Conservation (phyloP, 495 filamentous ascomycete genomes). For the Tuber magnatum region DNA sequence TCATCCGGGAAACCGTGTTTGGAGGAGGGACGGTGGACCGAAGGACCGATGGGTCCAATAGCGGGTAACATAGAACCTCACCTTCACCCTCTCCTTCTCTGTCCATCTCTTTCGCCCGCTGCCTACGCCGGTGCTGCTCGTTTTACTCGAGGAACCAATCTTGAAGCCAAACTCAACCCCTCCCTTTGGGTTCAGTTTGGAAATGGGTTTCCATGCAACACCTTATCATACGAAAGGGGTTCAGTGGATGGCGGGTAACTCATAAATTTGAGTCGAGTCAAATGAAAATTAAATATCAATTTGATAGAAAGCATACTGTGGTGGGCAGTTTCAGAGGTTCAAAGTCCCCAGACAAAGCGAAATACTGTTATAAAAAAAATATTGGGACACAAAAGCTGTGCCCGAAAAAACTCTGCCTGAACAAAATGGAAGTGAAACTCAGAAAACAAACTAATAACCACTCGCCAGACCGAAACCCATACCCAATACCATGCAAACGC, state of each 20-base stretch:
- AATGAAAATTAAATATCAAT: not conserved
- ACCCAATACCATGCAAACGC: constrained; percentile 8
- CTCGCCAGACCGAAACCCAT: not conserved
- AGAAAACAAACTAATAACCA: constrained; percentile 15
- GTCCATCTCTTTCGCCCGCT: too few relatives aligned
- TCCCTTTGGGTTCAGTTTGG: not conserved
- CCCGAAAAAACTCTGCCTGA: constrained; percentile 12
- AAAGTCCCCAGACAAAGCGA: not conserved
- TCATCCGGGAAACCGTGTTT: too few relatives aligned
- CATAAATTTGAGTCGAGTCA: not conserved
- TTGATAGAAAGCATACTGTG: not conserved
- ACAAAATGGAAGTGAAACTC: constrained; percentile 10
- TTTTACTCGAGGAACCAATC: not conserved
- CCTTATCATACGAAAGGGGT: not conserved
- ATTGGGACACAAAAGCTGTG: not conserved
- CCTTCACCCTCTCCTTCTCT: too few relatives aligned
- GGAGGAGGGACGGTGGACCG: too few relatives aligned
- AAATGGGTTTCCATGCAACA: not conserved
- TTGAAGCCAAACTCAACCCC: not conserved
- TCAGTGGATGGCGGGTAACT: not conserved
- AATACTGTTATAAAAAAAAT: not conserved
- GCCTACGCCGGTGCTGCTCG: not conserved
- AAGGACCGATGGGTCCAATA: too few relatives aligned
- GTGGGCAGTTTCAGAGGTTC: not conserved
- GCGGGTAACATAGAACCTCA: too few relatives aligned